Conservation (phyloP, 352 stramenopile species). For the Elongisporangium prolatum region DNA sequence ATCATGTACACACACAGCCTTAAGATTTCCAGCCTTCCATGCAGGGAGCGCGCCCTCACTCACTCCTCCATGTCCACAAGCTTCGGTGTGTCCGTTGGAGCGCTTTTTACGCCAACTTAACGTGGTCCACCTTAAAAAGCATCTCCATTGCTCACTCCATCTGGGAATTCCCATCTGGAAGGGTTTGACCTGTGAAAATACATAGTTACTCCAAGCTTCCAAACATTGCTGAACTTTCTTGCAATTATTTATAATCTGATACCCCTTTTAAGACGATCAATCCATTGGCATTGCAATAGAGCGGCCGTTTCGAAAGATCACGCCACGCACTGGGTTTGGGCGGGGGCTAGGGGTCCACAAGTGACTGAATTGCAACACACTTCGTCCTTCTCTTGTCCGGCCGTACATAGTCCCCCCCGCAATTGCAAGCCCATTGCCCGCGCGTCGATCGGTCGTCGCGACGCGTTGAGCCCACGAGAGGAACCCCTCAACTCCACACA, state of each 20-base stretch:
- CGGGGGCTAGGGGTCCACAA: background rate
- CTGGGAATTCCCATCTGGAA: background rate
- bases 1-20: slow-evolving; percentile 3
- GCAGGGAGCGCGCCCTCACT: slow-evolving; percentile 5
- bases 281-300: background rate
- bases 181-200: background rate
- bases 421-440: background rate
- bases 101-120: slow-evolving; percentile 2
- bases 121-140: background rate
- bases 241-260: background rate
- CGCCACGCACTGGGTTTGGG: background rate
- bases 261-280: background rate
- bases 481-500: slow-evolving; percentile 1
- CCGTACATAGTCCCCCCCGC: background rate
- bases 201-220: background rate
- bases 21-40: background rate
- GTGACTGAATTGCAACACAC: background rate
- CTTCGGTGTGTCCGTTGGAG: background rate
- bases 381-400: background rate
- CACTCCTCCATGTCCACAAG: slow-evolving; percentile 21
- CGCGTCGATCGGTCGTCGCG: background rate
- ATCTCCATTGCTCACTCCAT: background rate
- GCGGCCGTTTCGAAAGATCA: background rate
- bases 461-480: background rate
- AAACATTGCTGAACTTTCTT: background rate